phyloP scores from a whole-genome alignment of 2,329 filamentous ascomycete species.

The Diaporthe helianthi region DNA sequence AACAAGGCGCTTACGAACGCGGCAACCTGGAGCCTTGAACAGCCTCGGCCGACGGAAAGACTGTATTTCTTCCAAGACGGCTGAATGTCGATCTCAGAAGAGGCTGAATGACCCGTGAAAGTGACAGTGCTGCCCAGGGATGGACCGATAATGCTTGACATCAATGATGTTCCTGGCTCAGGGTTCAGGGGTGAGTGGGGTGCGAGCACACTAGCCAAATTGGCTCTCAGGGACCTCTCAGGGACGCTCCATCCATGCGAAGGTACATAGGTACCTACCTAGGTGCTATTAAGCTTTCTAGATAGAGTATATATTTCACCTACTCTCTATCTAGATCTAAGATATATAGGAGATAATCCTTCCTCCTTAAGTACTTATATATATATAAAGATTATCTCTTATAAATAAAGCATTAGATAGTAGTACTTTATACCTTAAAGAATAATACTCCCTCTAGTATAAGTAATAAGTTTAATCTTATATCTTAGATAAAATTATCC shows the following conservation, averaged over 20 bases:
- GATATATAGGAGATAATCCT: too few species aligned
- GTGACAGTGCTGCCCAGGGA: slow-evolving; percentile 7
- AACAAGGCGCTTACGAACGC: background rate
- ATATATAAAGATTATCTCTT: too few species aligned
- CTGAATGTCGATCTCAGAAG: slow-evolving; percentile 25
- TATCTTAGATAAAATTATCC: too few species aligned
- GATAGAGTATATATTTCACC: too few species aligned
- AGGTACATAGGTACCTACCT: too few species aligned
- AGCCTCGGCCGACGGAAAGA: background rate
- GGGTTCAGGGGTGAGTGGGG: slow-evolving; percentile 23
- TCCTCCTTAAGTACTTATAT: too few species aligned
- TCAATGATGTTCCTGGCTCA: background rate
- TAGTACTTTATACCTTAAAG: too few species aligned
- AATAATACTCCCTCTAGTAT: too few species aligned
- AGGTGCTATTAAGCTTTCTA: too few species aligned
- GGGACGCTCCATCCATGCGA: background rate
- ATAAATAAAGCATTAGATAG: too few species aligned
- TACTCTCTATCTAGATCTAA: too few species aligned
- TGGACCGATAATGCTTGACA: slow-evolving; percentile 16
- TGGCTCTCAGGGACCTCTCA: background rate
- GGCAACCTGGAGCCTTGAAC: background rate
- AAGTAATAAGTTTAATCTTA: too few species aligned
- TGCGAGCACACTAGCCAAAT: background rate
- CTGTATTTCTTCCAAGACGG: slow-evolving; percentile 10
- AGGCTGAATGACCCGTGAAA: slow-evolving; percentile 11